Evolutionary conservation across 371 early-diverging fungal genomes (phyloP).

Genomic region (Mucor piriformis): DNA sequence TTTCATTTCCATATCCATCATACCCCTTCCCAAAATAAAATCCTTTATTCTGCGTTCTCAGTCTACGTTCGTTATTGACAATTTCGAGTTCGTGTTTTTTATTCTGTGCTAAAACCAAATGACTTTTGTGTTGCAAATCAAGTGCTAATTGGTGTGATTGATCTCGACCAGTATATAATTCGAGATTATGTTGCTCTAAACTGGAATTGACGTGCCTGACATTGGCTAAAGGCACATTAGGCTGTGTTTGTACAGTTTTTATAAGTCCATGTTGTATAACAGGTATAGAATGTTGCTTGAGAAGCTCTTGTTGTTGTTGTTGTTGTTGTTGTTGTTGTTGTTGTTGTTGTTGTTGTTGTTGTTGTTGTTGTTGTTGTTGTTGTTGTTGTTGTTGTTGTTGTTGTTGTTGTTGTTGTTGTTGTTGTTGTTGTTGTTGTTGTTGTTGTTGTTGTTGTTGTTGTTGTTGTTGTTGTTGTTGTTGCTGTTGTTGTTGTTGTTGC

Average conservation of each 20-base stretch:
- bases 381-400: neutral
- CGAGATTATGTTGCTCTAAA: constrained; percentile 23
- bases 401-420: neutral
- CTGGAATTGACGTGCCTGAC: neutral
- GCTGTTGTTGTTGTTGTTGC: too few species aligned
- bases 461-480: too few species aligned
- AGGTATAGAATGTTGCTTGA: neutral
- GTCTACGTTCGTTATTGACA: constrained; percentile 31
- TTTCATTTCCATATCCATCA: constrained; percentile 39
- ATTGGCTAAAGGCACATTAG: constrained; percentile 2
- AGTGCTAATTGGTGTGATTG: constrained; percentile 40
- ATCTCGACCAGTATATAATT: constrained; percentile 37
- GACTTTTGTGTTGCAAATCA: constrained; percentile 44
- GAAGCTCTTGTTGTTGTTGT: neutral
- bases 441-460: too few species aligned
- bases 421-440: too few species aligned
- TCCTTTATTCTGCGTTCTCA: constrained; percentile 32
- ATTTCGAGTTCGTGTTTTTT: constrained; percentile 45
- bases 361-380: neutral
- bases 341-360: neutral
- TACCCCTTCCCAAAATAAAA: constrained; percentile 47
- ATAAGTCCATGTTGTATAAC: neutral
- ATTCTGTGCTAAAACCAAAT: constrained; percentile 42
- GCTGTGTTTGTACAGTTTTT: neutral
- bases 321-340: neutral